phyloP scores from a whole-genome alignment of 306 rosid species.

The Quercus ilex region DNA sequence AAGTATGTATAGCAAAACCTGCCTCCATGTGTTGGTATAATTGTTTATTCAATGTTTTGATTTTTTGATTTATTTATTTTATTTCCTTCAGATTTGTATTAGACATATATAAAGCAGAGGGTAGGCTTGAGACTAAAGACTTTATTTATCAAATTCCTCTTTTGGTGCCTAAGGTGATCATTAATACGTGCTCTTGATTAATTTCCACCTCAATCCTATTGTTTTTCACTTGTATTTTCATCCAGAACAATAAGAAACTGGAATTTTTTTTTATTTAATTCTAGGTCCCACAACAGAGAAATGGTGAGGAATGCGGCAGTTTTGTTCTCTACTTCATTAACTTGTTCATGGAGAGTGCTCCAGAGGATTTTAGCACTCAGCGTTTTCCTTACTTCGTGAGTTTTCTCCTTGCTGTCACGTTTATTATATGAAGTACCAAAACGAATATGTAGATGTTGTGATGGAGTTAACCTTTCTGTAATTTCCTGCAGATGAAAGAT shows the following conservation, averaged over 20 bases:
- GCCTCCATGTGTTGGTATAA: neutral
- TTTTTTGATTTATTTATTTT: too few species aligned
- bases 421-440: neutral
- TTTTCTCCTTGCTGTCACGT: slow-evolving; percentile 4
- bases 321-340: slow-evolving; percentile 71
- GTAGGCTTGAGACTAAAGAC: slow-evolving; percentile 37
- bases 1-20: slow-evolving; percentile 36
- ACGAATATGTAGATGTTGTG: neutral
- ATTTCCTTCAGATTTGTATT: slow-evolving; percentile 51
- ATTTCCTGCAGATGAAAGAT: slow-evolving; percentile 60
- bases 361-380: slow-evolving; percentile 50
- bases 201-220: neutral
- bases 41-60: neutral
- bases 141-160: slow-evolving; percentile 49
- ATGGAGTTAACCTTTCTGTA: slow-evolving; percentile 14
- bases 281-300: slow-evolving; percentile 83
- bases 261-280: neutral
- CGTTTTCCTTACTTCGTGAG: slow-evolving; percentile 76
- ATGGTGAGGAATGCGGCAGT: slow-evolving; percentile 67
- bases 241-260: neutral
- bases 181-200: neutral
- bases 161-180: slow-evolving; percentile 53
- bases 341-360: slow-evolving; percentile 56
- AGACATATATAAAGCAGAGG: slow-evolving; percentile 54
- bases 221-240: neutral